Evolutionary conservation across 345 rosid species (phyloP), one percentile per base, ranked within the genome.

Genomic region (Brassica cretica): DNA sequence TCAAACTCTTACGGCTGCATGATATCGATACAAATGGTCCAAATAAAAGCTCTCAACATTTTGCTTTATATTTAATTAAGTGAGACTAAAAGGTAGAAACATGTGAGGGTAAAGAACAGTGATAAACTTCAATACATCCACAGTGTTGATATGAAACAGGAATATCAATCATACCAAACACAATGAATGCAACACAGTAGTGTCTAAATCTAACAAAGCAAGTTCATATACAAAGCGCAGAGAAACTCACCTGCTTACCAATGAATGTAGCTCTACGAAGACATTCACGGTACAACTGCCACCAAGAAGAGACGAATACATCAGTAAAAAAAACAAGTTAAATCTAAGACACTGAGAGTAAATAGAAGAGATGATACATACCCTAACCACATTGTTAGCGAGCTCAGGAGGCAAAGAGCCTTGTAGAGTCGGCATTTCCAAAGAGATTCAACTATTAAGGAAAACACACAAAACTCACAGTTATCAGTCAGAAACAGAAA

Each of bases 231-330:
- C 10, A 46, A 73, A 66, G 18, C 19, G 1, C 1, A 73, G 60
- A 30, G 51, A 71, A 66, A 5, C 63, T 72, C 83, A 91, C 99
- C 89, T 83, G 79, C 70, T 86, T 91, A 71, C 98, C 98, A 66
- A 96, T 66, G 73, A 85, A 91, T 81, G 86, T 93, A 39, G 97
- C 98, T 82, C 99, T 84, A 72, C 98, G 89, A 84, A 96, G 97
- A 81, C 98, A 96, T 80, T 93, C 99, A 11, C 96, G 92, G 61
- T 96, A 96, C 82, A 96, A 90, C 99, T 96, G 85, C 77, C 18
- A 35, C 60, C 37, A 71, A 56, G 25, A 64, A 69, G 39, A 68
- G 37, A 68, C 56, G 6, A 73, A 69, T 5, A 49, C 37, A 73
- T 79, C n/a, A 68, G 66, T 25, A 49, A 60, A 25, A 81, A 21